Evolutionary conservation across 176 grass and related monocot genomes (phyloP).

Genomic region (Phragmites australis): DNA sequence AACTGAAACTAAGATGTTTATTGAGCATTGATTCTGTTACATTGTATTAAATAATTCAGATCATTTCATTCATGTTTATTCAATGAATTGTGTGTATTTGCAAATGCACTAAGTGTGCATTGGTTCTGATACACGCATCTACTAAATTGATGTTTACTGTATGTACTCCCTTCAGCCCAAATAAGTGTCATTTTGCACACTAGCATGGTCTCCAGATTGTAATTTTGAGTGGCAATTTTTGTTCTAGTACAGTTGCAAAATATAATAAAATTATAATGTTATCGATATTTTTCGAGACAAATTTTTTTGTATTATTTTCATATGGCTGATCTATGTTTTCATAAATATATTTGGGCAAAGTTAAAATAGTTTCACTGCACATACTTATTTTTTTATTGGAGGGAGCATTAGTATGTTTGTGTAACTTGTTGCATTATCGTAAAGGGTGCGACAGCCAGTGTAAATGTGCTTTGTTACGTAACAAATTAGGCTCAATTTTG

Average conservation of each 20-base stretch:
- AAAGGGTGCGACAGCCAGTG: neutral
- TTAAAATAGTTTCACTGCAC: neutral
- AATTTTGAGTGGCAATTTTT: neutral
- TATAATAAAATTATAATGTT: neutral
- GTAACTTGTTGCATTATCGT: constrained; percentile 14
- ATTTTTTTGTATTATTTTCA: neutral
- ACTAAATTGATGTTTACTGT: neutral
- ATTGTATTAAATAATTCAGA: neutral
- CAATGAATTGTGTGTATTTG: constrained; percentile 5
- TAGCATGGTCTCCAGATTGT: neutral
- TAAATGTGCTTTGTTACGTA: neutral
- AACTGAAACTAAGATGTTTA: neutral
- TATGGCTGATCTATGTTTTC: neutral
- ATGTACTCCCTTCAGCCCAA: neutral
- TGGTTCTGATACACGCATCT: too few species aligned
- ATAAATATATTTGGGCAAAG: neutral
- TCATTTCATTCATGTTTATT: constrained; percentile 17
- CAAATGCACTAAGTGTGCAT: neutral
- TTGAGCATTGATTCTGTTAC: neutral
- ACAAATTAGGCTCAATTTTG: neutral
- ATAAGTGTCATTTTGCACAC: neutral
- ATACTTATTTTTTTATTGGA: neutral
- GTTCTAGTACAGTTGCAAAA: neutral
- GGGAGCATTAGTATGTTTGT: neutral
- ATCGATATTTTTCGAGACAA: neutral